Conservation (phyloP, 1,284 basidiomycete species). For the Fistulinella cinereoalba region DNA sequence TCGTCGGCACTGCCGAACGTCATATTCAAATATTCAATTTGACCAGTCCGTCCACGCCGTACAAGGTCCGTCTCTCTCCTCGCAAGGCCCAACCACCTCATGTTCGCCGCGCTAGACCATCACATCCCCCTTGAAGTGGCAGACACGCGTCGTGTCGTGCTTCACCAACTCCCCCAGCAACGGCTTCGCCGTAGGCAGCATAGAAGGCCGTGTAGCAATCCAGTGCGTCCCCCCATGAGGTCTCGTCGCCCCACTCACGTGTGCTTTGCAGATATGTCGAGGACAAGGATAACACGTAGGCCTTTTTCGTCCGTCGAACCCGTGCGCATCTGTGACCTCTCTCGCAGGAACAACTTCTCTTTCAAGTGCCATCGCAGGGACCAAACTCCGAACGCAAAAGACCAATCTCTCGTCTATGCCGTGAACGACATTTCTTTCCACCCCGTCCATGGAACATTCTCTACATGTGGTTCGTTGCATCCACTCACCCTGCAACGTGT, state of each 20-base stretch:
- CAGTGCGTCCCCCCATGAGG: constrained; percentile 59
- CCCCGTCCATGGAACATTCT: constrained; percentile 90
- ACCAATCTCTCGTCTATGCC: constrained; percentile 81
- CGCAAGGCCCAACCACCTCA: constrained; percentile 1
- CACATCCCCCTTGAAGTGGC: constrained; percentile 88
- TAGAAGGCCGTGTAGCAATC: constrained; percentile 94
- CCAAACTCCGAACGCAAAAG: constrained; percentile 57
- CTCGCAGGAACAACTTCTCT: constrained; percentile 78
- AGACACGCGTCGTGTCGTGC: constrained; percentile 87
- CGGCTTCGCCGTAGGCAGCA: constrained; percentile 90
- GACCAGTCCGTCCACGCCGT: constrained; percentile 71
- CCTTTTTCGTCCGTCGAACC: background rate
- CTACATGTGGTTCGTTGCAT: constrained; percentile 74
- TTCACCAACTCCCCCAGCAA: constrained; percentile 69
- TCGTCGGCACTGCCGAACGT: constrained; percentile 92
- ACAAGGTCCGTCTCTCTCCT: constrained; percentile 51
- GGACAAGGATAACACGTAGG: constrained; percentile 69
- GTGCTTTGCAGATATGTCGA: constrained; percentile 63
- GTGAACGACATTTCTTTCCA: constrained; percentile 95
- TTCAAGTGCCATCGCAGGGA: constrained; percentile 96
- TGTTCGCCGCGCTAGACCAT: constrained; percentile 51
- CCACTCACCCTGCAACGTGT: constrained; percentile 25
- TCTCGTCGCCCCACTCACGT: constrained; percentile 2
- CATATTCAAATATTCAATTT: constrained; percentile 90
- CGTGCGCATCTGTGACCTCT: constrained; percentile 14